These are phyloP conservation scores for Bolboschoenoplectus hybrid DNA, from an alignment of 202 grass and related monocot genomes.

Conservation along the genomic window DNA sequence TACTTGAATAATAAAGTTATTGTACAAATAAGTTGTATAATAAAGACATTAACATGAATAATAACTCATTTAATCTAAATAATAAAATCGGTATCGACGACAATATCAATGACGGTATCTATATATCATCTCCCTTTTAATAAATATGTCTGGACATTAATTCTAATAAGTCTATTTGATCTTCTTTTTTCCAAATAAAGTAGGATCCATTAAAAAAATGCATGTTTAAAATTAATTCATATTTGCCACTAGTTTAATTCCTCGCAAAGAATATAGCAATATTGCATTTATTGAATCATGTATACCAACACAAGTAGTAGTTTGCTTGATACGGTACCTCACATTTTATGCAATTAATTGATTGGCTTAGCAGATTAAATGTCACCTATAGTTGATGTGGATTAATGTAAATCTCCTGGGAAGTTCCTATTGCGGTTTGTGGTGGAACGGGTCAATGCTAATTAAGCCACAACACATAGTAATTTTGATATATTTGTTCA, in stretches of 20 bases:
- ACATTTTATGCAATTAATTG: conserved; percentile 25
- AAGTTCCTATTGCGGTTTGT: neutral
- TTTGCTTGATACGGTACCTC: conserved; percentile 16
- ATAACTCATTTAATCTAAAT: no score
- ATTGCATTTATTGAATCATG: conserved; percentile 34
- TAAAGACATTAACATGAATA: no score
- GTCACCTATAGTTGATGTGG: neutral
- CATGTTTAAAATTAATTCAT: neutral
- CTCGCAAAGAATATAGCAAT: neutral
- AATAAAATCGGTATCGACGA: no score
- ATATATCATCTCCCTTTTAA: no score
- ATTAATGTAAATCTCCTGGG: neutral
- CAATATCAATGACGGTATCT: no score
- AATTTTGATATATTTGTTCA: neutral
- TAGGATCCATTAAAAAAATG: neutral
- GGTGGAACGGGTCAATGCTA: neutral
- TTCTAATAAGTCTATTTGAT: no score
- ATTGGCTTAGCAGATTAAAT: conserved; percentile 7
- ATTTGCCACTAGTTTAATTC: neutral
- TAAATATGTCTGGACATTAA: neutral
- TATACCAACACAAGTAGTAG: conserved; percentile 19
- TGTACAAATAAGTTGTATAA: no score
- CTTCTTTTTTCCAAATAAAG: neutral
- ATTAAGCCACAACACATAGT: neutral
- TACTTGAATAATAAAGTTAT: no score